Conservation (phyloP, 495 filamentous ascomycete genomes). For the Trichoderma asperelloides region DNA sequence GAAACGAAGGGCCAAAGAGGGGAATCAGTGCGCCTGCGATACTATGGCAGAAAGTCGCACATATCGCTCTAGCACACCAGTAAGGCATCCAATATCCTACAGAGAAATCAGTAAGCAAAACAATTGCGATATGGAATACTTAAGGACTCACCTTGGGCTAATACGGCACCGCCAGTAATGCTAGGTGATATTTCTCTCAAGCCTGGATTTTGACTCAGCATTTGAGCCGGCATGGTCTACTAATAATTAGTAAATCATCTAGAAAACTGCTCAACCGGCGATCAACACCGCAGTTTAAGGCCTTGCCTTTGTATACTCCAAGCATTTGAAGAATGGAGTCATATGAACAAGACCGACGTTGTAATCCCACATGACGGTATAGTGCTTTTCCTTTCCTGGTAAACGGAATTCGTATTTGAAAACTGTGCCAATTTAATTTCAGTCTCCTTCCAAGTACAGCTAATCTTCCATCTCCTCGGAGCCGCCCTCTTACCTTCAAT, state of each 20-base stretch:
- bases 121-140: neutral
- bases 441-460: neutral
- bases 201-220: slow-evolving; percentile 68
- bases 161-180: slow-evolving; percentile 86
- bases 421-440: slow-evolving; percentile 38
- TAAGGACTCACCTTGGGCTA: slow-evolving; percentile 65
- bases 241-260: neutral
- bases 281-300: neutral
- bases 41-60: slow-evolving; percentile 75
- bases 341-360: slow-evolving; percentile 90
- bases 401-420: slow-evolving; percentile 85
- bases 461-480: neutral
- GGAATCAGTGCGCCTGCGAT: slow-evolving; percentile 81
- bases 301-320: slow-evolving; percentile 72
- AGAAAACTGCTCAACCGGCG: neutral
- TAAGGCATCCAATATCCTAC: slow-evolving; percentile 97
- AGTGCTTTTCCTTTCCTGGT: slow-evolving; percentile 55
- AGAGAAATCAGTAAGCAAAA: neutral
- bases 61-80: slow-evolving; percentile 69
- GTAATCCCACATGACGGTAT: slow-evolving; percentile 93
- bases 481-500: slow-evolving; percentile 63
- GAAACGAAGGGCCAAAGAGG: slow-evolving; percentile 77
- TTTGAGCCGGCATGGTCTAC: slow-evolving; percentile 77
- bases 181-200: slow-evolving; percentile 80
- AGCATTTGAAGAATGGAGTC: slow-evolving; percentile 90